Conservation (phyloP, 2,329 filamentous ascomycete species). For the Verticillium tricorpus region DNA sequence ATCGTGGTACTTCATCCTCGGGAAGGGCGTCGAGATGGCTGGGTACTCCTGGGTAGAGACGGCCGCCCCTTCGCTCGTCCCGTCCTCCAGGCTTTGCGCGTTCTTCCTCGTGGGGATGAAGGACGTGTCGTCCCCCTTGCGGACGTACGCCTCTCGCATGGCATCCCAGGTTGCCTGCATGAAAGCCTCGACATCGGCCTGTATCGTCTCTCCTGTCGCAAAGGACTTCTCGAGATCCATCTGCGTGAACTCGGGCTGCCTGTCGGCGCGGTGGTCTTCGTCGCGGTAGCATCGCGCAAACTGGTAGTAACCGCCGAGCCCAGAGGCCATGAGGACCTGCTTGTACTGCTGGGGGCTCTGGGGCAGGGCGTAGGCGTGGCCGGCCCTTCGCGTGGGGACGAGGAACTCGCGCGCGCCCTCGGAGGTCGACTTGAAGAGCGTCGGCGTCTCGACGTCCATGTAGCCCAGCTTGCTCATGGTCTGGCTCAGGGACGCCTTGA, state of each 20-base stretch:
- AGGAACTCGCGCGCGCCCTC: constrained; percentile 94
- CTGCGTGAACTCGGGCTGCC: constrained; percentile 96
- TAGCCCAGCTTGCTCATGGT: constrained; percentile 56
- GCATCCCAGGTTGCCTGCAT: constrained; percentile 50
- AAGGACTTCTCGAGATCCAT: constrained; percentile 96
- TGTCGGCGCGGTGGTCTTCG: constrained; percentile 85
- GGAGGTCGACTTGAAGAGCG: constrained; percentile 95
- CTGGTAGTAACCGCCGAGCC: constrained; percentile 79
- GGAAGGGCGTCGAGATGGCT: constrained; percentile 38
- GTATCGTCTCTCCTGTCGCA: constrained; percentile 66
- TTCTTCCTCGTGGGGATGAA: constrained; percentile 19
- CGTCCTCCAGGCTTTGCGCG: constrained; percentile 7
- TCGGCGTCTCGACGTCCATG: constrained; percentile 81
- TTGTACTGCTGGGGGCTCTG: constrained; percentile 99
- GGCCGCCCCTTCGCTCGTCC: background rate
- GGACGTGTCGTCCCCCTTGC: constrained; percentile 21
- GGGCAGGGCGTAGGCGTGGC: constrained; percentile 81
- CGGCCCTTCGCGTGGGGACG: constrained; percentile 75
- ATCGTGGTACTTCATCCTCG: constrained; percentile 63
- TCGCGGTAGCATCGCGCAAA: constrained; percentile 94
- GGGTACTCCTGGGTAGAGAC: constrained; percentile 16
- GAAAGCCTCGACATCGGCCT: constrained; percentile 47
- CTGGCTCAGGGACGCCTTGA: constrained; percentile 48
- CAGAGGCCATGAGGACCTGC: constrained; percentile 92
- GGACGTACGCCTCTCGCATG: constrained; percentile 36